Percentiles rank a stretch among this genome's conserved stretches.
Conservation (phyloP, 2,329 filamentous ascomycete species). For the Diplodia sapinea region DNA sequence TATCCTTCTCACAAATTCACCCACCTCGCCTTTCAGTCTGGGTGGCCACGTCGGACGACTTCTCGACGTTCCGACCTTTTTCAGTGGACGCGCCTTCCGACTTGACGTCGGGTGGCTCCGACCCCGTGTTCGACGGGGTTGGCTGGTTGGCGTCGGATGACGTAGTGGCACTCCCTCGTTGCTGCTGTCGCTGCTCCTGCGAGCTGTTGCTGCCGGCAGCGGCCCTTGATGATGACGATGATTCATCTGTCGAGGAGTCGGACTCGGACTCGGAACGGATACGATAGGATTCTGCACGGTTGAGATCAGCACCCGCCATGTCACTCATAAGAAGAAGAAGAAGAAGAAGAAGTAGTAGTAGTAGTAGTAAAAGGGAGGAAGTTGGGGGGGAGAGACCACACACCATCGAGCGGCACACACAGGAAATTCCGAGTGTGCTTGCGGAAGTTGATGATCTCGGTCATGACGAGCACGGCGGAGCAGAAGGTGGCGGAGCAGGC, state of each 20-base stretch:
- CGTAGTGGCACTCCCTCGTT: neutral
- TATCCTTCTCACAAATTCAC: neutral
- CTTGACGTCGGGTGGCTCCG: neutral
- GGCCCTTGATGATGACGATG: neutral
- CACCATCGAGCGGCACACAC: neutral
- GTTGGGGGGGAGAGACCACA: neutral
- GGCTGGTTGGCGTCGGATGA: neutral
- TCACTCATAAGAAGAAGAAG: no score
- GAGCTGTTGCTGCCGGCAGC: neutral
- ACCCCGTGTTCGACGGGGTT: neutral
- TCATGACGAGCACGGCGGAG: neutral
- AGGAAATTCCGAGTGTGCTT: neutral
- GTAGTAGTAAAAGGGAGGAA: no score
- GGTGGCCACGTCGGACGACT: neutral
- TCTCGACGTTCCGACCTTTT: neutral
- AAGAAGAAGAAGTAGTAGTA: no score
- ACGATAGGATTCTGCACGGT: neutral
- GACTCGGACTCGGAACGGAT: neutral
- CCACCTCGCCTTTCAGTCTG: conserved; percentile 10
- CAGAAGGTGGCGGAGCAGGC: neutral
- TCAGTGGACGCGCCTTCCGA: neutral
- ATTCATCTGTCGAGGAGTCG: neutral
- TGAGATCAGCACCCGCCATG: neutral
- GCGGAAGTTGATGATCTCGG: neutral
- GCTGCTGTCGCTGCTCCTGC: neutral